A percentile compares a stretch with the other conserved stretches of the same genome.
phyloP scores from a whole-genome alignment of 805 yeast genomes.

The Diddensiella santjacobensis region DNA sequence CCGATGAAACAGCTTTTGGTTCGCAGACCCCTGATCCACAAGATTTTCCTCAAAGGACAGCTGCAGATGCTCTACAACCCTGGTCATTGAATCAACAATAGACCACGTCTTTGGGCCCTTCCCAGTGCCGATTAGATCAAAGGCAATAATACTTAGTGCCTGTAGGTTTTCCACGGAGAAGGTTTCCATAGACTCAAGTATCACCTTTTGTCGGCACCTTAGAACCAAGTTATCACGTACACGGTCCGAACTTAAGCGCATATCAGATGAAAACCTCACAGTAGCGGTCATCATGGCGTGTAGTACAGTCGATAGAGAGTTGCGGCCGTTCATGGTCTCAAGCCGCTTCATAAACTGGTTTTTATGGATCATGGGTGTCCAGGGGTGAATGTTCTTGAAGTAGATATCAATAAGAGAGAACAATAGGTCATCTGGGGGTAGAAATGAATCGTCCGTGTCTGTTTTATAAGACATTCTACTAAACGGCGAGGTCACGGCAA shows the following conservation, averaged over 20 bases:
- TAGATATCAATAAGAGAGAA: not conserved
- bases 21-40: constrained; percentile 2
- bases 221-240: not conserved
- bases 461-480: not conserved
- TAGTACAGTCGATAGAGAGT: constrained; percentile 1
- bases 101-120: constrained; percentile 20
- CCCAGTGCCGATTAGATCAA: constrained; percentile 16
- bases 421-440: constrained; percentile 11
- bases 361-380: constrained; percentile 15
- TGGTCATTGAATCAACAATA: constrained; percentile 14
- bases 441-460: not conserved
- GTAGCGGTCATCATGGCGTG: constrained; percentile 13
- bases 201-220: constrained; percentile 12
- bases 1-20: constrained; percentile 12
- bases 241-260: not conserved
- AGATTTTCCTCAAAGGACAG: constrained; percentile 16
- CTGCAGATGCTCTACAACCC: constrained; percentile 18
- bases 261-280: constrained; percentile 7
- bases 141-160: constrained; percentile 17
- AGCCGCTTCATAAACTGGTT: not conserved
- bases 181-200: constrained; percentile 12
- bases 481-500: not conserved
- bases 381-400: constrained; percentile 14
- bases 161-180: constrained; percentile 18
- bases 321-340: not conserved